Percentiles rank a stretch among this genome's conserved stretches.
These are phyloP conservation scores for Cladosporium oxysporum DNA, from an alignment of 2,329 filamentous ascomycete genomes.

Conservation along the genomic window DNA sequence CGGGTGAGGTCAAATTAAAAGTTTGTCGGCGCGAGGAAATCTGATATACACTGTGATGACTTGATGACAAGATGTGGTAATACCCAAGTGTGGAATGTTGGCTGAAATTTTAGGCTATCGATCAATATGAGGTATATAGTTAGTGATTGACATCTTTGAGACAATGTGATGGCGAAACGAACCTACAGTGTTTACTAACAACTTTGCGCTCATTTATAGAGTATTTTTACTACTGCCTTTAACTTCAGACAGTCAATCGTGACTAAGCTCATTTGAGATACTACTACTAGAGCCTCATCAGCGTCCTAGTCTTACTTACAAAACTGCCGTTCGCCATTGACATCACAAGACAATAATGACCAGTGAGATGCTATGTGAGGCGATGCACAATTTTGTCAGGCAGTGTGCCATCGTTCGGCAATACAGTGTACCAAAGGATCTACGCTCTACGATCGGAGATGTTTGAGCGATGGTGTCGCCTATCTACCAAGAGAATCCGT, in stretches of 20 bases:
- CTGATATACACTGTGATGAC: neutral
- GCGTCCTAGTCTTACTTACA: neutral
- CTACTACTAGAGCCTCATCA: neutral
- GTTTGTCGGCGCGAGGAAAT: neutral
- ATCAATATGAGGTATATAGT: neutral
- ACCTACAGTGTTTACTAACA: neutral
- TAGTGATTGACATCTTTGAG: neutral
- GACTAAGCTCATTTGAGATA: neutral
- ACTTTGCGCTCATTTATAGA: neutral
- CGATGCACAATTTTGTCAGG: neutral
- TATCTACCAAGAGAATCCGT: neutral
- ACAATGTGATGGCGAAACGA: neutral
- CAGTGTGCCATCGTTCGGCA: neutral
- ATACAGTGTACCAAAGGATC: neutral
- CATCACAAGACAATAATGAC: neutral
- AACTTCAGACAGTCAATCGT: neutral
- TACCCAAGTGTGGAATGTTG: neutral
- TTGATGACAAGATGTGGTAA: neutral
- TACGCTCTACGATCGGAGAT: neutral
- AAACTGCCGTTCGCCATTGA: neutral
- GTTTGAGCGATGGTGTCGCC: neutral
- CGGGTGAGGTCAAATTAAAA: constrained; percentile 7
- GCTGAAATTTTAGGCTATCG: neutral
- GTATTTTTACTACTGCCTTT: neutral
- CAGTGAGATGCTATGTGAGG: neutral